A percentile compares a stretch with the other conserved stretches of the same genome.
phyloP scores from a whole-genome alignment of 202 grass and related monocot genomes.

The Zoysia matrella region DNA sequence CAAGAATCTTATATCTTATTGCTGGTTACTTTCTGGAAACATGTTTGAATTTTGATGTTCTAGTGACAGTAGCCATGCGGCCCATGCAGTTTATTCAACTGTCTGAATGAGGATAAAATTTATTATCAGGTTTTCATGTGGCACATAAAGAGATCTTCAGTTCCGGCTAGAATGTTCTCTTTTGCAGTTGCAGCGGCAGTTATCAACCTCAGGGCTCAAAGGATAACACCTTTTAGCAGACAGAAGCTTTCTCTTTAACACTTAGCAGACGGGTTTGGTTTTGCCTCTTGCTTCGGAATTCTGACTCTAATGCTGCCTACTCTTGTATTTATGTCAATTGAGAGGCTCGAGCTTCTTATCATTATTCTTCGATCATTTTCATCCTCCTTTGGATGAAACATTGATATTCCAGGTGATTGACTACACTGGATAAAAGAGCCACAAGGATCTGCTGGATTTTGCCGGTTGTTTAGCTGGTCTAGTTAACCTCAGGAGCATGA shows the following conservation, averaged over 20 bases:
- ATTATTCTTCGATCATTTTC: not conserved
- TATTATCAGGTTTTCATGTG: not conserved
- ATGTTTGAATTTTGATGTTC: constrained; percentile 16
- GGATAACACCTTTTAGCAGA: constrained; percentile 21
- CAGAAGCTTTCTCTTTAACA: not conserved
- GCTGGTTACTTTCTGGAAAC: constrained; percentile 27
- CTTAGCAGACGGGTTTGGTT: not conserved
- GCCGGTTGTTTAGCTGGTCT: not conserved
- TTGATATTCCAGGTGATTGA: not conserved
- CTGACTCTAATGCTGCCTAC: not conserved
- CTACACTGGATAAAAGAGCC: not conserved
- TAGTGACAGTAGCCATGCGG: not conserved
- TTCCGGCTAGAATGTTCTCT: not conserved
- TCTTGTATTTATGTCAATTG: not conserved
- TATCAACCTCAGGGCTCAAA: not conserved
- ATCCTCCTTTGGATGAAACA: not conserved
- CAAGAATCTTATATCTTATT: not conserved
- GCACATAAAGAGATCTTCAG: constrained; percentile 5
- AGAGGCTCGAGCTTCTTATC: not conserved
- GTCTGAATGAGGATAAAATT: not conserved
- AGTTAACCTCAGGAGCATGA: not conserved
- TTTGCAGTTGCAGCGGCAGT: not conserved
- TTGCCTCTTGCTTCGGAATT: not conserved
- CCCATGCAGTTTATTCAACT: no score
- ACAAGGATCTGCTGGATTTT: not conserved